Base-by-base conservation (phyloP, 306 rosid species). In the Acacia crassicarpa region DNA sequence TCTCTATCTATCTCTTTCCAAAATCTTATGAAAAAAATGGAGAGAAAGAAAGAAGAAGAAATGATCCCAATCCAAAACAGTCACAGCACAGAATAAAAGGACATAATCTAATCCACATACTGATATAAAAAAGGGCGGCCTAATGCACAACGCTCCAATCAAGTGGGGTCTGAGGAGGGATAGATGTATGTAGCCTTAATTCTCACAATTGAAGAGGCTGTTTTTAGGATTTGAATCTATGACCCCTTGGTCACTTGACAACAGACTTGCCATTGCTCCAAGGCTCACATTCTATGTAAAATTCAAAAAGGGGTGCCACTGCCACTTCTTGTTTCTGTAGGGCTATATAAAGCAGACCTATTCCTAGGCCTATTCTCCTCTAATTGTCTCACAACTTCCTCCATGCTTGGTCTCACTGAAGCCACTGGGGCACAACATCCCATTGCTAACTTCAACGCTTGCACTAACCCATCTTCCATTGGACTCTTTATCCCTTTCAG, bases 381-480 rank as follows among this genome's bases (percentile, higher is more conserved):
- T 87, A 96, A 90, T 78, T 94, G 98, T 90, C 93, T 91, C 87
- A 96, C 98, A 71, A 96, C 97, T 84, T 96, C 99, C 6, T 95
- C 97, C 97, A 95, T 95, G 87, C 92, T 83, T 2, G 99, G 99
- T 80, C 99, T 92, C 59, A 96, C 98, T 0, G 98, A 78, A 49
- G 95, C 92, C 76, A 96, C 98, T 4, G 99, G 99, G 23, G 99
- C 99, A 78, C 99, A 96, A 78, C 99, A 96, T 15, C 99, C 99
- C 99, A 96, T 96, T 65, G 98, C 99, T 17, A 96, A 90, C 86
- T 94, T 96, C 88, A 96, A 74, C 20, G 97, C 97, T 46, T 96
- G 98, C 41, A 96, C 83, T 85, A 96, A 76, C 20, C 99, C 99
- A 63, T 96, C 99, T 83, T 96, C 99, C 98, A 94, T 96, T 5